A percentile compares a stretch with the other conserved stretches of the same genome.
Conservation (phyloP, 2,329 filamentous ascomycete species). For the Alternaria arborescens region DNA sequence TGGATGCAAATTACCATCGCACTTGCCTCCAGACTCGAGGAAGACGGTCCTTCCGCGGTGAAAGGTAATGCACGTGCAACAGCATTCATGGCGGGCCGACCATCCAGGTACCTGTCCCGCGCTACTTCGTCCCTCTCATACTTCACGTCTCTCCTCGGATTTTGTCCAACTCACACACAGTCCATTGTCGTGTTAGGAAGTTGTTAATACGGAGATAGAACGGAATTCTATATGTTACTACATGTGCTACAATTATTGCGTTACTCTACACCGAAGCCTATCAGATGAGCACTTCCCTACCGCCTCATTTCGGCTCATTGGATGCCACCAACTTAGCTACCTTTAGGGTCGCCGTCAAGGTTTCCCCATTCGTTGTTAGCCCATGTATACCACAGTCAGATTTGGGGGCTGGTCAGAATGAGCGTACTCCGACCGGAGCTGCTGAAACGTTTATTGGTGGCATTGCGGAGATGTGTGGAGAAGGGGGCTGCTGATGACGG, state of each 20-base stretch:
- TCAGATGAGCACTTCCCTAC: not conserved
- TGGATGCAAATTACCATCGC: not conserved
- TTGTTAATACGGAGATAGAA: not conserved
- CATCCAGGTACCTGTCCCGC: slow-evolving; percentile 1
- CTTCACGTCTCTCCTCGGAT: not conserved
- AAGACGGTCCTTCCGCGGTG: not conserved
- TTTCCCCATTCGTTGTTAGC: not conserved
- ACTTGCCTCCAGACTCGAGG: not conserved
- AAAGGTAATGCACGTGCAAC: not conserved
- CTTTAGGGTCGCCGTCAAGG: not conserved
- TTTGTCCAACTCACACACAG: not conserved
- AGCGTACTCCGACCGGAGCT: slow-evolving; percentile 6
- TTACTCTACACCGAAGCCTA: not conserved
- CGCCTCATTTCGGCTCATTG: not conserved
- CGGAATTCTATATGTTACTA: not conserved
- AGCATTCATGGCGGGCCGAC: not conserved
- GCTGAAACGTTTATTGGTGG: slow-evolving; percentile 13
- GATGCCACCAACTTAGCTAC: not conserved
- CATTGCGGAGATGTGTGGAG: slow-evolving; percentile 1
- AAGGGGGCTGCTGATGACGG: slow-evolving; percentile 17
- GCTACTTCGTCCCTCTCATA: not conserved
- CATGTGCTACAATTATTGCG: not conserved
- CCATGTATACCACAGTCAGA: not conserved
- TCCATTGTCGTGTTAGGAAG: not conserved
- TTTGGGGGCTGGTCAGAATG: slow-evolving; percentile 1